Evolutionary conservation across 495 filamentous ascomycete genomes (phyloP).

Genomic region (Neurospora cerealis): DNA sequence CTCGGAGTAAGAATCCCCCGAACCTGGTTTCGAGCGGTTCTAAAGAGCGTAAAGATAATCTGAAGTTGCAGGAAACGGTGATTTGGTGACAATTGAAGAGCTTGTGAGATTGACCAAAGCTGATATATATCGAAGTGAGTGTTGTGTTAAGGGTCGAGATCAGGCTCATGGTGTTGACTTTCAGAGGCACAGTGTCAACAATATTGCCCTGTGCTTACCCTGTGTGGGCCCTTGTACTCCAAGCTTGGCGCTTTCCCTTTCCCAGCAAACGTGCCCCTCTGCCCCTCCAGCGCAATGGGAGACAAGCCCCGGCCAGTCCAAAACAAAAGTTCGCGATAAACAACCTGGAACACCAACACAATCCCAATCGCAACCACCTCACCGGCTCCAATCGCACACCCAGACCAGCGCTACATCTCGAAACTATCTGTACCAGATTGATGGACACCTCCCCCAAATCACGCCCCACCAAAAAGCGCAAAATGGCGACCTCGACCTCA

Average conservation of each 20-base stretch:
- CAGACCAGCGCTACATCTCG: too few species aligned
- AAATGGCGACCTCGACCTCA: conserved; percentile 3
- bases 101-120: background rate
- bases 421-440: too few species aligned
- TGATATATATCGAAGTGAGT: background rate
- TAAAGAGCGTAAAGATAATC: too few species aligned
- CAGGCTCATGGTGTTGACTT: background rate
- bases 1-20: too few species aligned
- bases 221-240: background rate
- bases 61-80: background rate
- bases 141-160: background rate
- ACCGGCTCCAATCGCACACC: too few species aligned
- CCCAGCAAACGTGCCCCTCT: background rate
- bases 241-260: background rate
- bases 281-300: background rate
- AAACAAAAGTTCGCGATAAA: background rate
- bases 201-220: background rate
- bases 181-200: background rate
- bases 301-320: background rate
- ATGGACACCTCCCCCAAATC: background rate
- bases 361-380: background rate
- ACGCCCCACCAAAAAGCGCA: background rate
- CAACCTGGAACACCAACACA: background rate
- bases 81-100: background rate
- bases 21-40: too few species aligned